Evolutionary conservation across 345 rosid species (phyloP).

Genomic region (Alliaria petiolata): DNA sequence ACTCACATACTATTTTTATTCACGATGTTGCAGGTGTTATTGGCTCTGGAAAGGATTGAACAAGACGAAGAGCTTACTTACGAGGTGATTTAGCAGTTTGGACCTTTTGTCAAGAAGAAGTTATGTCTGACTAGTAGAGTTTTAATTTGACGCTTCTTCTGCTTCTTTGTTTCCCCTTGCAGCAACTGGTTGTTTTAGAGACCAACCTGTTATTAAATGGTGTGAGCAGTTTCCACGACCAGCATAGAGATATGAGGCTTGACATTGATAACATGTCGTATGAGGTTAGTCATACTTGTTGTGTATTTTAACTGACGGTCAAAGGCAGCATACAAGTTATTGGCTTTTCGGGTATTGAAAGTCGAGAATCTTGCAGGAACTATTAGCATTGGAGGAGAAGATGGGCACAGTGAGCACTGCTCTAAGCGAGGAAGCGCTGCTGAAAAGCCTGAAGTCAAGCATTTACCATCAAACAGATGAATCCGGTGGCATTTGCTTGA

Average conservation of each 20-base stretch:
- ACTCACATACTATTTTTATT: background rate
- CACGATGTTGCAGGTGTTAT: conserved; percentile 47
- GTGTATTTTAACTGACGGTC: background rate
- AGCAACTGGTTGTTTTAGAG: conserved; percentile 90
- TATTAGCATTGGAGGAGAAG: conserved; percentile 92
- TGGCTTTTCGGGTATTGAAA: background rate
- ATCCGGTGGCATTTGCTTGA: background rate
- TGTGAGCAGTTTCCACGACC: conserved; percentile 59
- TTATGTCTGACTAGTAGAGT: conserved; percentile 10
- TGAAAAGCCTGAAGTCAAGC: conserved; percentile 59
- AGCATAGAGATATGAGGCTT: conserved; percentile 92
- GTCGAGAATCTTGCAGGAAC: conserved; percentile 50
- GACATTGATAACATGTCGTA: conserved; percentile 98
- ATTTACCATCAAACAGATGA: conserved; percentile 31
- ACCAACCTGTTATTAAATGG: conserved; percentile 69
- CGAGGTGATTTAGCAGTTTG: conserved; percentile 50
- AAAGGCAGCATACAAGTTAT: background rate
- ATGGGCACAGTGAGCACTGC: conserved; percentile 98
- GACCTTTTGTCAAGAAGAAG: background rate
- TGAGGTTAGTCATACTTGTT: conserved; percentile 52
- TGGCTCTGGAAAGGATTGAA: conserved; percentile 88
- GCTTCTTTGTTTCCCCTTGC: conserved; percentile 24
- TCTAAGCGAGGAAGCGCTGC: conserved; percentile 70
- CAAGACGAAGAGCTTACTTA: conserved; percentile 72
- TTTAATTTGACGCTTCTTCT: background rate